phyloP scores from a whole-genome alignment of 306 rosid genomes.

The Echinosophora koreensis region DNA sequence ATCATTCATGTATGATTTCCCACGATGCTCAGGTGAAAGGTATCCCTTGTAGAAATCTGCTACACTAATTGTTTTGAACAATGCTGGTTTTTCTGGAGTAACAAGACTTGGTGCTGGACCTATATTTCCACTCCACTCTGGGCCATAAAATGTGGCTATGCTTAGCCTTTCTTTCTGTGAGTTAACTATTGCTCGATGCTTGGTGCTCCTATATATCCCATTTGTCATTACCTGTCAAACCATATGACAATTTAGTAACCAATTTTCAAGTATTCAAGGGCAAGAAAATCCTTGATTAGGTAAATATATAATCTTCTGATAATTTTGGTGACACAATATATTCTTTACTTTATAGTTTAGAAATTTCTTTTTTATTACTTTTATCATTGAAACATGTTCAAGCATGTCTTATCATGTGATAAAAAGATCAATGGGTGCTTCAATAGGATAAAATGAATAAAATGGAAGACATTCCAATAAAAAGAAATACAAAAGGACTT shows the following conservation, averaged over 20 bases:
- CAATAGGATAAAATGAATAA: too few species aligned
- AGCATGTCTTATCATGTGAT: too few species aligned
- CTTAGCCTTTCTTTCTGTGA: conserved; percentile 56
- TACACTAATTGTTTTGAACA: conserved; percentile 48
- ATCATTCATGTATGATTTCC: conserved; percentile 56
- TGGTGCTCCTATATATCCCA: conserved; percentile 54
- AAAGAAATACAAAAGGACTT: too few species aligned
- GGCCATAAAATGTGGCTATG: conserved; percentile 55
- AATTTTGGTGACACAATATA: too few species aligned
- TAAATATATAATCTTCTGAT: too few species aligned
- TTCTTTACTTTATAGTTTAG: too few species aligned
- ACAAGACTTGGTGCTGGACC: conserved; percentile 62
- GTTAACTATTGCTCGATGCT: conserved; percentile 62
- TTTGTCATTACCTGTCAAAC: conserved; percentile 59
- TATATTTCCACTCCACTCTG: conserved; percentile 50
- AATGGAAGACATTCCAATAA: too few species aligned
- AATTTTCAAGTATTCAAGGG: not conserved
- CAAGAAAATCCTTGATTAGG: not conserved
- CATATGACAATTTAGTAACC: not conserved
- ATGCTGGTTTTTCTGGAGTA: conserved; percentile 49
- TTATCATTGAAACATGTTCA: too few species aligned
- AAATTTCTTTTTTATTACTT: too few species aligned
- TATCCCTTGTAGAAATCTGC: conserved; percentile 50
- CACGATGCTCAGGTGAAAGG: conserved; percentile 45
- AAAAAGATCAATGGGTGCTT: too few species aligned